Base-by-base conservation (phyloP, 169 alveolate genomes). In the Eimeria necatrix region DNA sequence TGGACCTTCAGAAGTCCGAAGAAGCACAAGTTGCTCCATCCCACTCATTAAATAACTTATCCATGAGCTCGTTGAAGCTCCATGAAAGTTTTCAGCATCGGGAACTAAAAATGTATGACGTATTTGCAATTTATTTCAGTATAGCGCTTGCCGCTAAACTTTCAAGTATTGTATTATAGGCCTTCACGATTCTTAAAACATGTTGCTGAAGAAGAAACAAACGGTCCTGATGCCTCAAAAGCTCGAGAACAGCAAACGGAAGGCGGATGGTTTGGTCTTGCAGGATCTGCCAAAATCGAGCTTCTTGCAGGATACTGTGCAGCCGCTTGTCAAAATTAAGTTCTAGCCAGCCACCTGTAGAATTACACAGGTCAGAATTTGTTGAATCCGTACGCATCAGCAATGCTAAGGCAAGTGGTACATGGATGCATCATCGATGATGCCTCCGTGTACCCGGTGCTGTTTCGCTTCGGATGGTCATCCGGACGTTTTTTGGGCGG, bases 151-250 rank as follows among this genome's bases (percentile, higher is more conserved):
- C 94, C 87, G 96, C 86, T 91, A 97, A 97, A 10, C 96, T 95
- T 48, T 96, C 96, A 68, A 98, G 96, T 93, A 98, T 97, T 52
- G 91, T 97, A 93, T 98, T 98, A 95, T 98, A 97, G 85, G 98
- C 99, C 87, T 98, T 96, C 10, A 98, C 99, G 51, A 98, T 98
- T 22, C 97, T 95, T 97, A 98, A 96, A 18, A 98, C 99, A 87
- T 98, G 98, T 95, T 98, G 99, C 94, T 98, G 97, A 49, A 98
- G 93, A 18, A 97, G 95, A 70, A 98, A 96, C 24, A 98, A 94
- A 48, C 97, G 91, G 89, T 98, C 99, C 68, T 97, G 97, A 68
- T 97, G 97, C 59, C 93, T 94, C 49, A 97, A 93, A 48, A 98
- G 96, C 83, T 96, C 97, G 78, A 96, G 98, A 41, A 96, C 97